Conservation (phyloP, 73 alveolate genomes). For the Breviolum minutum region DNA sequence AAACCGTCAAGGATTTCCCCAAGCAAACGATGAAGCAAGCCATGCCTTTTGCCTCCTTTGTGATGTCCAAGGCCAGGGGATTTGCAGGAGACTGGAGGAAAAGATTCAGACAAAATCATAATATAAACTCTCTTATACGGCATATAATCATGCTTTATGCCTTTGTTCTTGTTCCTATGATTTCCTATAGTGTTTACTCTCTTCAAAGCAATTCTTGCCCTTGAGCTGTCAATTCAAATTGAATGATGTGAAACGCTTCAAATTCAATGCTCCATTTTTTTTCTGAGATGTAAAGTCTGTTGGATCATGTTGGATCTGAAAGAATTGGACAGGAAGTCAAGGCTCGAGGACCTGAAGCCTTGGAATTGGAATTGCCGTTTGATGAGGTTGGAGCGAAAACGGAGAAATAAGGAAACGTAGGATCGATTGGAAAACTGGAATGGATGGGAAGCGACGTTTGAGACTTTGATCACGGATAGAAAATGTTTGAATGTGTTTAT, state of each 20-base stretch:
- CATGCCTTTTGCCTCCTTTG: constrained; percentile 95
- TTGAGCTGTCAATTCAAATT: too few species aligned
- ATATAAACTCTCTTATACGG: too few species aligned
- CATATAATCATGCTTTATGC: too few species aligned
- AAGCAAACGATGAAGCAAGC: constrained; percentile 96
- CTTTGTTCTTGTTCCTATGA: too few species aligned
- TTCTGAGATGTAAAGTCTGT: constrained; percentile 58
- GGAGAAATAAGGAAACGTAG: background rate
- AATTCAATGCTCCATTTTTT: too few species aligned
- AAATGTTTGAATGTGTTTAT: too few species aligned
- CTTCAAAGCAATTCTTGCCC: too few species aligned
- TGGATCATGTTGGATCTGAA: constrained; percentile 96
- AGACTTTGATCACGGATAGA: background rate
- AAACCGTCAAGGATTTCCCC: constrained; percentile 40
- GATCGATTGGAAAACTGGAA: too few species aligned
- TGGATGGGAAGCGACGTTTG: too few species aligned
- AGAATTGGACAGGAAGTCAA: constrained; percentile 95
- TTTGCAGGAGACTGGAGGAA: background rate
- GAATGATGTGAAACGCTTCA: too few species aligned
- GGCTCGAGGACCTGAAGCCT: constrained; percentile 97
- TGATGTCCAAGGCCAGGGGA: constrained; percentile 13
- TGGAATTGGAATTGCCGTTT: constrained; percentile 97
- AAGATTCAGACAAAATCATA: background rate
- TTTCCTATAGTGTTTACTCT: too few species aligned
- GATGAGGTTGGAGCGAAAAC: constrained; percentile 96